Evolutionary conservation across 2,329 filamentous ascomycete genomes (phyloP).

Genomic region (Diaporthe australafricana): DNA sequence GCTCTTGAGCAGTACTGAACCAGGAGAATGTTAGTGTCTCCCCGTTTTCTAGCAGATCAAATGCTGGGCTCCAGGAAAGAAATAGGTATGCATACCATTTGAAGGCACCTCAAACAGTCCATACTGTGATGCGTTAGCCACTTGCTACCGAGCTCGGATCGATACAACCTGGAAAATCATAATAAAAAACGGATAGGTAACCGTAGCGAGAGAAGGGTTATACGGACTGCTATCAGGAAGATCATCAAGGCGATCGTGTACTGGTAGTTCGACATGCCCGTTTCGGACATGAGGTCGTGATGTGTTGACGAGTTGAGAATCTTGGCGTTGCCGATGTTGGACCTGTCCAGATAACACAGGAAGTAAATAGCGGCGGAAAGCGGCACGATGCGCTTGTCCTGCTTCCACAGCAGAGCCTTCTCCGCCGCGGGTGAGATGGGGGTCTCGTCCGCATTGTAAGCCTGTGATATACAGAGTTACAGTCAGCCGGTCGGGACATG

Average conservation of each 20-base stretch:
- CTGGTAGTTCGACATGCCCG: conserved; percentile 68
- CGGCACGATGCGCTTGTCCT: conserved; percentile 65
- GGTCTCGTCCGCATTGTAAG: not conserved
- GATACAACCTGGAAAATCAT: too few relatives aligned
- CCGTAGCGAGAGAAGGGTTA: too few relatives aligned
- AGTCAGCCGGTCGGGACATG: not conserved
- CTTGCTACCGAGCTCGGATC: too few relatives aligned
- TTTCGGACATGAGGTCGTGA: conserved; percentile 70
- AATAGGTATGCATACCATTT: conserved; percentile 53
- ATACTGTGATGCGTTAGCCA: too few relatives aligned
- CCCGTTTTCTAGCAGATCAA: not conserved
- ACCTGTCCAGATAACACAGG: conserved; percentile 67
- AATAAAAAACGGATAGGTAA: too few relatives aligned
- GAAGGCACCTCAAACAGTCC: conserved; percentile 70
- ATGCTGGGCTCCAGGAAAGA: too few relatives aligned
- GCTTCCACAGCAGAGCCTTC: conserved; percentile 48
- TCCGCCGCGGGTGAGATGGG: conserved; percentile 27
- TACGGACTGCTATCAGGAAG: conserved; percentile 71
- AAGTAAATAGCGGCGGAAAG: conserved; percentile 66
- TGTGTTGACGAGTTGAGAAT: conserved; percentile 69
- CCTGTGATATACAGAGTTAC: not conserved
- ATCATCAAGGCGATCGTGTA: conserved; percentile 68
- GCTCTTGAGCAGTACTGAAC: conserved; percentile 65
- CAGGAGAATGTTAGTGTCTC: not conserved
- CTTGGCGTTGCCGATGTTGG: conserved; percentile 74